Base-by-base conservation (phyloP, 106 monocot genomes). In the Ottelia alismoides region DNA sequence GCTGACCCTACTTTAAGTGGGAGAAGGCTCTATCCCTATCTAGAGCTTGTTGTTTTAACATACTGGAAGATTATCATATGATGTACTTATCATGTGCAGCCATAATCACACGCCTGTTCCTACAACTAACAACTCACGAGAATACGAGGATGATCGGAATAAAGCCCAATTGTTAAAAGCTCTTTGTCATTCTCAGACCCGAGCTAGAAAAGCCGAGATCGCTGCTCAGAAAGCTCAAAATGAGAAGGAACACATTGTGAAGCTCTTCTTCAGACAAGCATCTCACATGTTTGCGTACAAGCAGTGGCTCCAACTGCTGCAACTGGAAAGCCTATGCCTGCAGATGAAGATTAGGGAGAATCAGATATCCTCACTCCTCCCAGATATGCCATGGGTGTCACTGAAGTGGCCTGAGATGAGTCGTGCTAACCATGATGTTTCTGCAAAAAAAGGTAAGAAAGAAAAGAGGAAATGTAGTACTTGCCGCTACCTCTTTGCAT, bases 211-310 rank as follows among this genome's bases (percentile, higher is more conserved):
- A 25, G 91, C 91, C 12, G 91, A 91, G n/a, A n/a, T n/a, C n/a
- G n/a, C n/a, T n/a, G n/a, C n/a, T n/a, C n/a, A n/a, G n/a, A n/a
- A n/a, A n/a, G 50, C 60, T 84, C 11, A 84, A 21, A 49, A 70
- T 11, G 91, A 91, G 71, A 91, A 85, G 64, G 78, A 91, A 27
- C 78, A 85, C 67, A 76, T 91, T 17, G 29, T 91, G 28, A 78
- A 81, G 60, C 81, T 91, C 43, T 57, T 91, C 22, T 78, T 49
- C 81, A 85, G 2, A 84, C 84, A 47, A 84, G 84, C 1, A 80
- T n/a, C n/a, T n/a, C n/a, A n/a, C n/a, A n/a, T n/a, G n/a, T n/a
- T n/a, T n/a, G n/a, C n/a, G n/a, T n/a, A 76, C 64, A 80, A 80
- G 53, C 89, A 90, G 49, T 90, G 89, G 89, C 29, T 84, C 24